Evolutionary conservation across 1,284 basidiomycete species (phyloP).

Genomic region (Violaceomyces palustris): DNA sequence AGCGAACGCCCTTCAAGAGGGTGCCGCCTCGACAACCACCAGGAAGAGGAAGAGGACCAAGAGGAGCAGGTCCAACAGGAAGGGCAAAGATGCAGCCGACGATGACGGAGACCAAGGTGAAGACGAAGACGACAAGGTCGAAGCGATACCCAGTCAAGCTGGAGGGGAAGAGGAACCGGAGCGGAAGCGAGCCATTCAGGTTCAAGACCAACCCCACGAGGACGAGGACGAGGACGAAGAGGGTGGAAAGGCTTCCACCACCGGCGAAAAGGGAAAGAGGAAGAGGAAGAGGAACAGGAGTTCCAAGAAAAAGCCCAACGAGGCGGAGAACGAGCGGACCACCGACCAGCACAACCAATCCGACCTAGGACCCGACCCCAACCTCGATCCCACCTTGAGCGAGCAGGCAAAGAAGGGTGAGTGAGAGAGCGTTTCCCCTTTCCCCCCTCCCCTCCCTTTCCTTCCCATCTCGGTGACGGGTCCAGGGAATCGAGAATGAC

Average conservation of each 20-base stretch:
- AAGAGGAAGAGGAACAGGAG: conserved; percentile 17
- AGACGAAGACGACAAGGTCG: neutral
- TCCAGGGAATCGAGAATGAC: too few relatives aligned
- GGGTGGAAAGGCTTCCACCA: too few relatives aligned
- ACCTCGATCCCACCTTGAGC: conserved; percentile 15
- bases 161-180: neutral
- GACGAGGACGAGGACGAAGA: conserved; percentile 4
- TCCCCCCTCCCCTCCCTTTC: too few relatives aligned
- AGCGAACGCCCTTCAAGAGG: too few relatives aligned
- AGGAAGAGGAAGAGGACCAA: conserved; percentile 11
- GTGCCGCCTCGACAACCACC: too few relatives aligned
- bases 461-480: too few relatives aligned
- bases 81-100: conserved; percentile 17
- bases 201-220: conserved; percentile 1
- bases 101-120: conserved; percentile 13
- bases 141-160: conserved; percentile 3
- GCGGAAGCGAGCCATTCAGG: neutral
- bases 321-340: neutral
- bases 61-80: conserved; percentile 21
- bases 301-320: conserved; percentile 7
- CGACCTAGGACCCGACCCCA: conserved; percentile 22
- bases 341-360: neutral
- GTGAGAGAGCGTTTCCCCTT: too few relatives aligned
- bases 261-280: conserved; percentile 21
- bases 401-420: conserved; percentile 23